Evolutionary conservation across 2,329 filamentous ascomycete genomes (phyloP).

Genomic region (Colletotrichum higginsianum): DNA sequence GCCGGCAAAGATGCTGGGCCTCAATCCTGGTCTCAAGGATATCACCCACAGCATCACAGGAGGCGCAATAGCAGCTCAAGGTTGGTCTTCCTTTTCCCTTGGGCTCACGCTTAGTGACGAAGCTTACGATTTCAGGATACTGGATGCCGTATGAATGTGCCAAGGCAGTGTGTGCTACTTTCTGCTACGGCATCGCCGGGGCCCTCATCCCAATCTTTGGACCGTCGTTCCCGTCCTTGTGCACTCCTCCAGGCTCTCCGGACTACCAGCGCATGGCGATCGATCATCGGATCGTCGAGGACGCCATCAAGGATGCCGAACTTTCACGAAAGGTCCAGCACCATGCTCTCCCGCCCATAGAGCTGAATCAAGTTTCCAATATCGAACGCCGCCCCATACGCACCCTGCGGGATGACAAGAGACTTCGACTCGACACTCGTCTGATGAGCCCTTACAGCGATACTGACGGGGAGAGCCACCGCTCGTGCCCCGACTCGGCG

Average conservation of each 20-base stretch:
- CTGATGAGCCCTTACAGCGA: slow-evolving; percentile 57
- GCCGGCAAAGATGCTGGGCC: slow-evolving; percentile 84
- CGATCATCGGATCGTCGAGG: slow-evolving; percentile 66
- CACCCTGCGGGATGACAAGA: slow-evolving; percentile 46
- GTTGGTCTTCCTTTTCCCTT: slow-evolving; percentile 61
- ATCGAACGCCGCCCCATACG: slow-evolving; percentile 31
- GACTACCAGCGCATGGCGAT: slow-evolving; percentile 79
- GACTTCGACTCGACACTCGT: slow-evolving; percentile 45
- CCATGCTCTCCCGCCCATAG: slow-evolving; percentile 42
- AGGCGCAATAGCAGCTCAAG: slow-evolving; percentile 90
- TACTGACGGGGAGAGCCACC: slow-evolving; percentile 57
- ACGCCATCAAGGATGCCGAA: slow-evolving; percentile 66
- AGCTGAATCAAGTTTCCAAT: slow-evolving; percentile 22
- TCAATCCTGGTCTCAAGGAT: slow-evolving; percentile 87
- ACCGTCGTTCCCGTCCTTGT: slow-evolving; percentile 81
- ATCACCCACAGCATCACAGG: slow-evolving; percentile 96
- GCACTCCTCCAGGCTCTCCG: slow-evolving; percentile 74
- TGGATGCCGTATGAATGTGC: slow-evolving; percentile 96
- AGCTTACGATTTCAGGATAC: slow-evolving; percentile 75
- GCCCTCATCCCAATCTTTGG: slow-evolving; percentile 94
- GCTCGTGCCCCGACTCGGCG: slow-evolving; percentile 45
- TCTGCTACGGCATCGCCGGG: slow-evolving; percentile 87
- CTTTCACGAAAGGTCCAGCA: slow-evolving; percentile 56
- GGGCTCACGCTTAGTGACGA: no score
- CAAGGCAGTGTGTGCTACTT: slow-evolving; percentile 88